Evolutionary conservation across 2,329 filamentous ascomycete genomes (phyloP), one percentile per base, ranked within the genome.

Genomic region (Aureobasidium sp.): DNA sequence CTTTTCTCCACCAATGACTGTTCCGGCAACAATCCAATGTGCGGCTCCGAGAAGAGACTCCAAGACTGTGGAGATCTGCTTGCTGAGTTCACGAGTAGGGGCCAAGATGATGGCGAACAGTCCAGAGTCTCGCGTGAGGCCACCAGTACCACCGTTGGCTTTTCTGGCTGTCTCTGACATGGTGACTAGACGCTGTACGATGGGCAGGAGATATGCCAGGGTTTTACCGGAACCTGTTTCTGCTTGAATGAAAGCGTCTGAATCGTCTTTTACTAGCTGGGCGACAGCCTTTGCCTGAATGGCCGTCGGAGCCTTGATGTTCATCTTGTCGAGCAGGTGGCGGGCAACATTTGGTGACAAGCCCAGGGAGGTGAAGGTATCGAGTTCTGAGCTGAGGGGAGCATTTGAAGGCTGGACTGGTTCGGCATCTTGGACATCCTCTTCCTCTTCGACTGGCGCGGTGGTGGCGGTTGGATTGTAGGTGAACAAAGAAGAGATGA

Each of bases 161-260:
- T 63, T 67, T 62, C 69, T 72, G 67, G 71, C 73, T 54, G 68
- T 68, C 65, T 67, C 79, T 60, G 76, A 88, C 25, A 97, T 77
- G 12, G 83, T 79, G 69, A 95, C 81, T 17, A 98, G 85, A 21
- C 90, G 80, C 66, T 98, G 88, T 19, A 98, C 83, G 41, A 98
- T 86, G 1, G 93, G 93, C 6, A 98, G 73, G 4, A 98, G 77
- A 67, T 98, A 98, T n/a, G 93, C 88, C 56, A 98, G 73, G 0
- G 93, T 98, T 73, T 98, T 98, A 71, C 93, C 93, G 0, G 93
- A 98, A 61, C 93, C 93, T 0, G 93, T 98, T 71, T 98, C 86
- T 2, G 93, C 94, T 68, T 97, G 93, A 29, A 98, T 85, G 63
- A 98, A 98, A 2, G 90, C 90, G 73, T 98, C 93, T 40, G 81